Percentiles rank a stretch among this genome's conserved stretches.
Evolutionary conservation across 148 eudicot genomes (phyloP).

Genomic region (Diospyros kaki): DNA sequence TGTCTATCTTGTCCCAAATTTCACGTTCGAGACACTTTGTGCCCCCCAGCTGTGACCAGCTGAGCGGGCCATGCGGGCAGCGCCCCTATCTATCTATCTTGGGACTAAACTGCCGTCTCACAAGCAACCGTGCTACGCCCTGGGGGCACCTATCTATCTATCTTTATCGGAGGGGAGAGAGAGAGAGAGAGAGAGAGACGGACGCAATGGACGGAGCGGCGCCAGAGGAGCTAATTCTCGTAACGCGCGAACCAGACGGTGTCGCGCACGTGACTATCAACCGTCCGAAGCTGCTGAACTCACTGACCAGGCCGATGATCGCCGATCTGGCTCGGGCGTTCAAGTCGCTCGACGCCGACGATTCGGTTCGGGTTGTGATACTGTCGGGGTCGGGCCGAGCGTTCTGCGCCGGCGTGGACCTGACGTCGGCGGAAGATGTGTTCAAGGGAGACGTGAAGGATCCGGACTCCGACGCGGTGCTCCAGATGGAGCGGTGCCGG

Average conservation of each 20-base stretch:
- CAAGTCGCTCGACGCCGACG: slow-evolving; percentile 54
- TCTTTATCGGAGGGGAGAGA: too few relatives aligned
- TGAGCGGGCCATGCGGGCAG: too few relatives aligned
- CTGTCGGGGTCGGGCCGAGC: slow-evolving; percentile 80
- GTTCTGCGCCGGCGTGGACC: slow-evolving; percentile 89
- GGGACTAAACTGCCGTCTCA: too few relatives aligned
- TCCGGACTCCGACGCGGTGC: slow-evolving; percentile 57
- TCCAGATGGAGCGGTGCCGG: slow-evolving; percentile 79
- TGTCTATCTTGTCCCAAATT: too few relatives aligned
- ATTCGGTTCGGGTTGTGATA: slow-evolving; percentile 67
- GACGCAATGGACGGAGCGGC: slow-evolving; percentile 20
- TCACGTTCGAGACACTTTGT: too few relatives aligned
- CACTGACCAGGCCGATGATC: slow-evolving; percentile 71
- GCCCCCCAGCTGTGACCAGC: too few relatives aligned
- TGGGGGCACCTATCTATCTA: too few relatives aligned
- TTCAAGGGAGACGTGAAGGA: slow-evolving; percentile 89
- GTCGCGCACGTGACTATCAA: slow-evolving; percentile 62
- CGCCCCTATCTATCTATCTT: too few relatives aligned
- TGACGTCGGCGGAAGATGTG: slow-evolving; percentile 86
- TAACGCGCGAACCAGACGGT: slow-evolving; percentile 44
- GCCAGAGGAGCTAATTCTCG: slow-evolving; percentile 52
- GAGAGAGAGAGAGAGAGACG: too few relatives aligned
- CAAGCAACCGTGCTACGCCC: too few relatives aligned
- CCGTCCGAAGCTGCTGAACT: slow-evolving; percentile 82
- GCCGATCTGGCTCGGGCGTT: slow-evolving; percentile 50